Conservation (phyloP, 257 asterid species). For the Paraleonurus japonicus region DNA sequence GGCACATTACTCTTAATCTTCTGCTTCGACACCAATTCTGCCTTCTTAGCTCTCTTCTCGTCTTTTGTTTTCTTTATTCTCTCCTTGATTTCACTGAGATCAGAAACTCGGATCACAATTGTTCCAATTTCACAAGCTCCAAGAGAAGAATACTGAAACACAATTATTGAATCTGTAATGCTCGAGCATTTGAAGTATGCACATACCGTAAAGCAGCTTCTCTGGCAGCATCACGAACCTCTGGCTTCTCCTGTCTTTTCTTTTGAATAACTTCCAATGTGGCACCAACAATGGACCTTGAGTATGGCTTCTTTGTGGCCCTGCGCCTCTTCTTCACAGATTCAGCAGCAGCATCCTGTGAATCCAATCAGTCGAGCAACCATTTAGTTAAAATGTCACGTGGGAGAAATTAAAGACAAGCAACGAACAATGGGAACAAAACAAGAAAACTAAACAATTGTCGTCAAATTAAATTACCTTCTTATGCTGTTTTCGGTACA, state of each 20-base stretch:
- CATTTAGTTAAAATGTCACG: too few relatives aligned
- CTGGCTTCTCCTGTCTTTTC: constrained; percentile 77
- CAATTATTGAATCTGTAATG: too few relatives aligned
- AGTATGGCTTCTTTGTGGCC: constrained; percentile 76
- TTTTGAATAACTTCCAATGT: constrained; percentile 88
- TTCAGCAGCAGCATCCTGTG: constrained; percentile 80
- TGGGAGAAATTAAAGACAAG: too few relatives aligned
- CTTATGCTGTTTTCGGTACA: constrained; percentile 85
- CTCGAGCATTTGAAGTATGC: too few relatives aligned
- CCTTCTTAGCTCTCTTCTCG: constrained; percentile 90
- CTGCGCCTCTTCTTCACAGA: constrained; percentile 89
- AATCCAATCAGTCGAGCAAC: too few relatives aligned
- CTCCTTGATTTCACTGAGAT: constrained; percentile 78
- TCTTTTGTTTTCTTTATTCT: constrained; percentile 86
- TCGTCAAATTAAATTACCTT: too few relatives aligned
- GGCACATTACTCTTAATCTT: constrained; percentile 53
- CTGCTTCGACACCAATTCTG: constrained; percentile 64
- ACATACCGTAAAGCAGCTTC: constrained; percentile 89
- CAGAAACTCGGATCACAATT: too few relatives aligned
- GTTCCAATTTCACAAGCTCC: neutral
- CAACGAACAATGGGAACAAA: too few relatives aligned
- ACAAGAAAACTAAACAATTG: neutral
- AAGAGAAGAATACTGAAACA: too few relatives aligned
- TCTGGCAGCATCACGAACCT: constrained; percentile 91
- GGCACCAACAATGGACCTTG: constrained; percentile 93